phyloP scores from a whole-genome alignment of 441 rosid species.

The Biscutella laevigata region DNA sequence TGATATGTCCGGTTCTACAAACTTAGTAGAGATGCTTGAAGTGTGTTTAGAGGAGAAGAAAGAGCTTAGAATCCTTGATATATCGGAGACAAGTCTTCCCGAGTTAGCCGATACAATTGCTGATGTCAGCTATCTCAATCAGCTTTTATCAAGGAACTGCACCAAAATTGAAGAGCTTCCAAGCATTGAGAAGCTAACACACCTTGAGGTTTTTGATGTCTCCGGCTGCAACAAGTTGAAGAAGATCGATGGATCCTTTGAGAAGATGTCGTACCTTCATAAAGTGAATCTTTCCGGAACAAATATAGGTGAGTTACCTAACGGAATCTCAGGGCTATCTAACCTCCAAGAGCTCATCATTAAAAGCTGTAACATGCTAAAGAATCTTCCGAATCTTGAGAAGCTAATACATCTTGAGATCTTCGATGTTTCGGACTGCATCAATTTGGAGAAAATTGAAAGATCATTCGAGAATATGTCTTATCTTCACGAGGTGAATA shows the following conservation, averaged over 20 bases:
- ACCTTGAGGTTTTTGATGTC: conserved; percentile 25
- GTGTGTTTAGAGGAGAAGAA: conserved; percentile 23
- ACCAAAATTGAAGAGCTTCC: conserved; percentile 29
- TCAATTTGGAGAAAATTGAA: conserved; percentile 5
- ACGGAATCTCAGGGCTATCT: conserved; percentile 9
- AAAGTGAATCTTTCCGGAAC: conserved; percentile 42
- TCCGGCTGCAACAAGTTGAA: conserved; percentile 30
- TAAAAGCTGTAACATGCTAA: conserved; percentile 25
- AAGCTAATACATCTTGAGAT: conserved; percentile 28
- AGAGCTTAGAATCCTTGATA: conserved; percentile 32
- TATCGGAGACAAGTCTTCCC: conserved; percentile 26
- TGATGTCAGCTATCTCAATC: conserved; percentile 27
- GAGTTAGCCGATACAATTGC: conserved; percentile 20
- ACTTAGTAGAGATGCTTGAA: conserved; percentile 26
- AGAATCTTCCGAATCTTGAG: conserved; percentile 22
- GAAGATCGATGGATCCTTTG: conserved; percentile 26
- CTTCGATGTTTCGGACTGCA: conserved; percentile 34
- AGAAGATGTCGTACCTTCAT: conserved; percentile 28
- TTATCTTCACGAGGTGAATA: conserved; percentile 32
- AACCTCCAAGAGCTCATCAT: conserved; percentile 29
- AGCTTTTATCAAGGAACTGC: conserved; percentile 28
- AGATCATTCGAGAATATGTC: conserved; percentile 32
- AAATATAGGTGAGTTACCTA: conserved; percentile 25
- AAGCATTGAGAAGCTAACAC: conserved; percentile 27
- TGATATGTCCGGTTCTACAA: conserved; percentile 30